These are phyloP conservation scores for Meira nashicola DNA, from an alignment of 1,284 basidiomycete genomes.

Conservation along the genomic window DNA sequence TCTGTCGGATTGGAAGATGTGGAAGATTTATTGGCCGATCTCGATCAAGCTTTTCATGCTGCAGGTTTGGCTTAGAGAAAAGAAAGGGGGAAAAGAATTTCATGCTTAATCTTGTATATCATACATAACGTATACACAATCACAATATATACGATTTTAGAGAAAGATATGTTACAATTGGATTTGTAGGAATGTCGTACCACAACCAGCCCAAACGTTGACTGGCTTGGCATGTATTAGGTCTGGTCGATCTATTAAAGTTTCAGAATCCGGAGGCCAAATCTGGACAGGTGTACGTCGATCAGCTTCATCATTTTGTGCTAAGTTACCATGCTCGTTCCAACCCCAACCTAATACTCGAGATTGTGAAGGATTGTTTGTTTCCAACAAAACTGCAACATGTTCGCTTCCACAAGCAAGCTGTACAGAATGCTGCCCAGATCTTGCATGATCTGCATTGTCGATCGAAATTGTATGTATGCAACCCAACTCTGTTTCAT, in stretches of 20 bases:
- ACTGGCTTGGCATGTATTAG: neutral
- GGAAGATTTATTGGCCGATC: conserved; percentile 72
- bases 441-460: neutral
- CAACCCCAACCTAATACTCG: conserved; percentile 15
- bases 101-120: too few relatives aligned
- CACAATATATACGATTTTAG: too few relatives aligned
- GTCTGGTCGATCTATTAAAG: neutral
- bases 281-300: conserved; percentile 4
- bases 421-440: too few relatives aligned
- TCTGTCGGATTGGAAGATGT: conserved; percentile 84
- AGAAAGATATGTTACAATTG: neutral
- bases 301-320: conserved; percentile 8
- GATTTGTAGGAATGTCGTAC: conserved; percentile 11
- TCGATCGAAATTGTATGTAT: neutral
- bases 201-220: conserved; percentile 15
- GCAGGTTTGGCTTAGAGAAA: conserved; percentile 8
- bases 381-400: neutral
- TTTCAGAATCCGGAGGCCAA: neutral
- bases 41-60: conserved; percentile 57
- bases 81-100: too few relatives aligned
- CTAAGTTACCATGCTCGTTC: conserved; percentile 16
- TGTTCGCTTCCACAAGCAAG: conserved; percentile 13
- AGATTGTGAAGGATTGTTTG: neutral
- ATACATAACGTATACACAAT: too few relatives aligned
- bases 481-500: neutral